A percentile compares a stretch with the other conserved stretches of the same genome.
Evolutionary conservation across 148 eudicot species (phyloP).

Genomic region (Camellia sinensis): DNA sequence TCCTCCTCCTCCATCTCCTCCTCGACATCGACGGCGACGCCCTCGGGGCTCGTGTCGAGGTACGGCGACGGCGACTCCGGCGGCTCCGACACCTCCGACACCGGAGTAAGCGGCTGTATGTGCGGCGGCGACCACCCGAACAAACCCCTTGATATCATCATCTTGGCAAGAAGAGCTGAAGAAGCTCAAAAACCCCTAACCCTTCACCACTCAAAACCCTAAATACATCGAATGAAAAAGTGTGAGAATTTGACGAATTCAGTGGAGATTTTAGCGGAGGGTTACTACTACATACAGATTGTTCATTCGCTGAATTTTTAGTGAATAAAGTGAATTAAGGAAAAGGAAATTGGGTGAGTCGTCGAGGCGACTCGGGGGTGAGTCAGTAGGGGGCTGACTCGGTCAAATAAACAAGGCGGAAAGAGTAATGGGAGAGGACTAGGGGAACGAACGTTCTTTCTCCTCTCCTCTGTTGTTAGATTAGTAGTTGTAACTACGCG

Average conservation of each 20-base stretch:
- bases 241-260: no score
- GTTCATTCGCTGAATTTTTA: not conserved
- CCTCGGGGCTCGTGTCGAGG: conserved; percentile 53
- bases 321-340: not conserved
- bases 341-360: conserved; percentile 5
- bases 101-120: conserved; percentile 94
- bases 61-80: conserved; percentile 99
- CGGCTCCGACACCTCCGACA: conserved; percentile 97
- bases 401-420: conserved; percentile 57
- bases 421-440: conserved; percentile 34
- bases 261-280: no score
- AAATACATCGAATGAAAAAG: no score
- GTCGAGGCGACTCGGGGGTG: conserved; percentile 6
- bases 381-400: conserved; percentile 24
- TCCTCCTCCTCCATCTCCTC: conserved; percentile 73
- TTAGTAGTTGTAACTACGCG: no score
- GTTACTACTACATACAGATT: not conserved
- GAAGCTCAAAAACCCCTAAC: no score
- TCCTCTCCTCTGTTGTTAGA: no score
- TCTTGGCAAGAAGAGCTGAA: conserved; percentile 16
- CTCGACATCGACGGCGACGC: conserved; percentile 51
- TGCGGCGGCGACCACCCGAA: conserved; percentile 99
- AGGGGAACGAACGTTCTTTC: conserved; percentile 5
- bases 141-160: conserved; percentile 83
- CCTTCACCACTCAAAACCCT: no score